Evolutionary conservation across 441 rosid species (phyloP).

Genomic region (Gossypium schwendimanii): DNA sequence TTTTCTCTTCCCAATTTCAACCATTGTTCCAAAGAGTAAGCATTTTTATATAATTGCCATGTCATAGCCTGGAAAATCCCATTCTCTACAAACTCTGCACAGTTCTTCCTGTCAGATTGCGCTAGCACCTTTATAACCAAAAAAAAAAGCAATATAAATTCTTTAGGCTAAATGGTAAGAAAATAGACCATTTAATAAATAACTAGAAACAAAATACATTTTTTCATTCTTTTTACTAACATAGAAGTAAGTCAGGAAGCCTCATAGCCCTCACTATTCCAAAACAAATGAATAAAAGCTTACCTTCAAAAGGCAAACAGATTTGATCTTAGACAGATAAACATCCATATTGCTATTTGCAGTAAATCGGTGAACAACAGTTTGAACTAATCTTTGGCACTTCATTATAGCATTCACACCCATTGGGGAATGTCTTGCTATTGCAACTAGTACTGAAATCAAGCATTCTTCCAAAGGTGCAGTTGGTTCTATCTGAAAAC

Average conservation of each 20-base stretch:
- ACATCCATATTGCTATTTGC: constrained; percentile 33
- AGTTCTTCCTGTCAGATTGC: constrained; percentile 50
- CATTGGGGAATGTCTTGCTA: constrained; percentile 85
- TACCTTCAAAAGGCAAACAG: constrained; percentile 69
- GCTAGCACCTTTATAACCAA: constrained; percentile 56
- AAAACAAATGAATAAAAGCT: constrained; percentile 7
- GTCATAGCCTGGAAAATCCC: constrained; percentile 56
- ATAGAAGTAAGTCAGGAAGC: neutral
- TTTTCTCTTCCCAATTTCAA: constrained; percentile 58
- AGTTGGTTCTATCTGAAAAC: constrained; percentile 49
- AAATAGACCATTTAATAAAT: constrained; percentile 11
- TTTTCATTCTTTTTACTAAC: neutral
- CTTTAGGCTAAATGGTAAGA: neutral
- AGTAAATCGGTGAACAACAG: constrained; percentile 54
- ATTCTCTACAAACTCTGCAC: constrained; percentile 44
- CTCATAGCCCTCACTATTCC: neutral
- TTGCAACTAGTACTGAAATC: constrained; percentile 55
- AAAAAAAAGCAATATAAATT: constrained; percentile 3
- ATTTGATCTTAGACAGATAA: constrained; percentile 49
- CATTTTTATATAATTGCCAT: constrained; percentile 58
- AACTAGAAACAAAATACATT: neutral
- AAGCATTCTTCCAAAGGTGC: constrained; percentile 54
- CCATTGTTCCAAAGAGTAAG: constrained; percentile 67
- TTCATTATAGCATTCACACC: constrained; percentile 66
- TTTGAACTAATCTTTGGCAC: constrained; percentile 64